Percentiles rank a stretch among this genome's conserved stretches.
These are phyloP conservation scores for Cucumis hystrix DNA, from an alignment of 306 rosid genomes.

Conservation along the genomic window DNA sequence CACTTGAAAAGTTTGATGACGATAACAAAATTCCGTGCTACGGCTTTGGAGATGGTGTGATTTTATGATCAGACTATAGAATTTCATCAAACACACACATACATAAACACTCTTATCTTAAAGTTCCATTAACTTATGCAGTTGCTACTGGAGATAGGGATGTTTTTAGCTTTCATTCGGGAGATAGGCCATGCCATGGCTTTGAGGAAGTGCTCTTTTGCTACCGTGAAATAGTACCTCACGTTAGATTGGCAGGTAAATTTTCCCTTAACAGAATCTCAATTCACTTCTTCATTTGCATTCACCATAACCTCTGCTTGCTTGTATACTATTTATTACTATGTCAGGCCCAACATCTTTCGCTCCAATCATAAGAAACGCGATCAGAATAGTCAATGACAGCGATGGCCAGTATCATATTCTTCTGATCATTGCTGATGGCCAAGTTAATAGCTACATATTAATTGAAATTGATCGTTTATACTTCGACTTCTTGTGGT, in stretches of 20 bases:
- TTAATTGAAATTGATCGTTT: background rate
- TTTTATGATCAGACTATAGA: background rate
- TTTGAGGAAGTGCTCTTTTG: slow-evolving; percentile 20
- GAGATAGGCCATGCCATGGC: slow-evolving; percentile 9
- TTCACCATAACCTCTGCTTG: background rate
- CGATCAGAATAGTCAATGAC: slow-evolving; percentile 13
- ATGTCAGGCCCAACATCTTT: slow-evolving; percentile 21
- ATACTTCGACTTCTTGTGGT: background rate
- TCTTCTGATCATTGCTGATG: slow-evolving; percentile 26
- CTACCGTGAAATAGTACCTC: slow-evolving; percentile 16
- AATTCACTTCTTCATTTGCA: background rate
- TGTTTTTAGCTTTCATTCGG: slow-evolving; percentile 18
- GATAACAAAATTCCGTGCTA: slow-evolving; percentile 25
- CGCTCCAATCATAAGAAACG: slow-evolving; percentile 19
- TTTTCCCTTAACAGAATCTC: background rate
- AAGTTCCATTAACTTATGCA: background rate
- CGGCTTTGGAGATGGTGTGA: slow-evolving; percentile 21
- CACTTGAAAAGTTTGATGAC: slow-evolving; percentile 18
- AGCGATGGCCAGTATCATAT: slow-evolving; percentile 22
- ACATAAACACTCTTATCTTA: background rate
- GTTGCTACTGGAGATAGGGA: slow-evolving; percentile 16
- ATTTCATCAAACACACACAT: background rate
- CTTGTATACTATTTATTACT: background rate
- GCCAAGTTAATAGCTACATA: background rate
- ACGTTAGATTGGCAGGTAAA: slow-evolving; percentile 14